Base-by-base conservation (phyloP, 1,284 basidiomycete genomes). In the Ustilago sp. region DNA sequence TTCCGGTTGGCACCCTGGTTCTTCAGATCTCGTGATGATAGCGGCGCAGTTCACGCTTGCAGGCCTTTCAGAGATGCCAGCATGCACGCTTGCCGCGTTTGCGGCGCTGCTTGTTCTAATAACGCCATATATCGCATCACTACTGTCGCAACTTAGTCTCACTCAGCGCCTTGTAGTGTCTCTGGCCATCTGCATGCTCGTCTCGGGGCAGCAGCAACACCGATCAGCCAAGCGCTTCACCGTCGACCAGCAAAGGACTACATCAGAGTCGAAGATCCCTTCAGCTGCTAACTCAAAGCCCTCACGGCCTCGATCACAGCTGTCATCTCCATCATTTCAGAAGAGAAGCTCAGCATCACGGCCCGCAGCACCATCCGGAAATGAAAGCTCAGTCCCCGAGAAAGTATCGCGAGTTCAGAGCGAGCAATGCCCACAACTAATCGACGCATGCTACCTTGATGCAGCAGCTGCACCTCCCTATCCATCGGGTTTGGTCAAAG, bases 391-490 rank as follows among this genome's bases (percentile, higher is more conserved):
- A 6, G 1, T 73, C 0, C 56, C 69, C 1, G 47, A 64, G 13
- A 61, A n/a, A 3, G 69, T 77, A 2, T 51, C 60, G 0, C 55
- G 34, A 12, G 52, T 69, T 23, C 69, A 69, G 15, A 53, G n/a
- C 28, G 50, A 60, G 8, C 59, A 77, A 35, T 77, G 74, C 32
- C 69, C 74, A 0, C 69, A 72, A 35, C 66, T 77, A 1, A 2
- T 52, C n/a, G 74, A 73, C 17, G 74, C 66, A 4, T 77, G 69
- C 64, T 86, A 85, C 50, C 80, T 87, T 39, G 86, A 87, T 64
- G 66, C 80, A 39, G 80, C 86, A 1, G 84, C 83, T 1, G 76
- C 84, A 1, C 84, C 85, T 8, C 86, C 85, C 2, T 80, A 76
- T 17, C 81, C 84, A 0, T 55, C 70, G 4, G 74, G 80, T 1